Base-by-base conservation (phyloP, 2,329 filamentous ascomycete genomes). In the Blumeria graminis region DNA sequence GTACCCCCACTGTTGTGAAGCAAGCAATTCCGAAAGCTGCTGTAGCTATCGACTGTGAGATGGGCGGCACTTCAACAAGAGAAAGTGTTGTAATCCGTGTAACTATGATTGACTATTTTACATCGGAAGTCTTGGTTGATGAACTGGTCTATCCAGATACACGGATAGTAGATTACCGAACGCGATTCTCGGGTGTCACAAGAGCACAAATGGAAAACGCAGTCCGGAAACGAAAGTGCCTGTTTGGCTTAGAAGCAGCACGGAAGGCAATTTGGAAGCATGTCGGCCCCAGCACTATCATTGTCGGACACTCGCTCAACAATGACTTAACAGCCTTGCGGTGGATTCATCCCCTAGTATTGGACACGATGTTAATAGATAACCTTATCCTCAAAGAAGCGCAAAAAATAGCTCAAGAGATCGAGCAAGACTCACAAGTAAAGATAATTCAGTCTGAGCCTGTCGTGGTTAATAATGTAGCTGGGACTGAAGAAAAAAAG, bases 41-140 rank as follows among this genome's bases (percentile, higher is more conserved):
- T 22, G 69, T 78, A 3, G 73, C 71, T 0, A 65, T 79, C 3
- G 75, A 77, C 58, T 78, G 76, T 59, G 75, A 78, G 60, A 77
- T 78, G 74, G 75, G 75, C 14, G 69, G 67, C 0, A 66, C 71
- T 1, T 60, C 61, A 8, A 65, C 65, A 5, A 70, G 71, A 6
- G 73, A 77, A 9, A 63, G 65, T 0, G 74, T 77, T 58, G 65
- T 78, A 7, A 75, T 79, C 57, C 73, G 75, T 3, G 45, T 79
- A 1, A 72, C 71, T 0, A 62, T 71, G 1, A 62, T 78, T 32
- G 75, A 77, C 62, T 75, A 73, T 61, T 75, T 76, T 61, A 70
- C 71, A 0, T 68, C 70, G 3, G 62, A 69, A 13, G 61, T 72
- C 10, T 69, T 79, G 1, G 62, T 79, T 34, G 72, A 79, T 62